Evolutionary conservation across 1,284 basidiomycete species (phyloP).

Genomic region (Erythrobasidium hasegawianum): DNA sequence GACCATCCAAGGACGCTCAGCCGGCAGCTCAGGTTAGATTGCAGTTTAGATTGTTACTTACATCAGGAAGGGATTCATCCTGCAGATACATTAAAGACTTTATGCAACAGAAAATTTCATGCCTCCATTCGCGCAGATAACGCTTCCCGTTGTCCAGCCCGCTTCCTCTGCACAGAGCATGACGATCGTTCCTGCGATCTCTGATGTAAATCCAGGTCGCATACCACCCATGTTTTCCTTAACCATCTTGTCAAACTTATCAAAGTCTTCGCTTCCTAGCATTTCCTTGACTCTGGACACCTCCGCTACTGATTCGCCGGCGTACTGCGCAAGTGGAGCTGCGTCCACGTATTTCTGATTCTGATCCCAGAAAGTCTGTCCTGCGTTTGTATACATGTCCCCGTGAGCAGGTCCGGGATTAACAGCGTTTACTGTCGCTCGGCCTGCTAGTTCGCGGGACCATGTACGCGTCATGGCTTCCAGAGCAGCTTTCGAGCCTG

Average conservation of each 20-base stretch:
- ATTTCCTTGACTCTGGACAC: slow-evolving; percentile 3
- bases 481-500: slow-evolving; percentile 26
- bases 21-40: too few relatives aligned
- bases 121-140: slow-evolving; percentile 27
- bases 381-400: slow-evolving; percentile 31
- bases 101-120: slow-evolving; percentile 30
- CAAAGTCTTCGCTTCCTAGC: slow-evolving; percentile 4
- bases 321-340: slow-evolving; percentile 18
- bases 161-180: slow-evolving; percentile 29
- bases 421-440: slow-evolving; percentile 24
- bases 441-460: slow-evolving; percentile 21
- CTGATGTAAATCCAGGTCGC: slow-evolving; percentile 20
- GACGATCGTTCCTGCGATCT: slow-evolving; percentile 29
- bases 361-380: slow-evolving; percentile 15
- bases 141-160: slow-evolving; percentile 23
- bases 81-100: too few relatives aligned
- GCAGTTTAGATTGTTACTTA: too few relatives aligned
- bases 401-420: slow-evolving; percentile 26
- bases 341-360: slow-evolving; percentile 32
- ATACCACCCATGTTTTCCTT: slow-evolving; percentile 17
- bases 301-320: slow-evolving; percentile 6
- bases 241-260: slow-evolving; percentile 12
- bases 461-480: slow-evolving; percentile 32
- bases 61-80: too few relatives aligned
- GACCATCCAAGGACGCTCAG: too few relatives aligned